Evolutionary conservation across 2,329 filamentous ascomycete species (phyloP).

Genomic region (Calonectria henricotiae): DNA sequence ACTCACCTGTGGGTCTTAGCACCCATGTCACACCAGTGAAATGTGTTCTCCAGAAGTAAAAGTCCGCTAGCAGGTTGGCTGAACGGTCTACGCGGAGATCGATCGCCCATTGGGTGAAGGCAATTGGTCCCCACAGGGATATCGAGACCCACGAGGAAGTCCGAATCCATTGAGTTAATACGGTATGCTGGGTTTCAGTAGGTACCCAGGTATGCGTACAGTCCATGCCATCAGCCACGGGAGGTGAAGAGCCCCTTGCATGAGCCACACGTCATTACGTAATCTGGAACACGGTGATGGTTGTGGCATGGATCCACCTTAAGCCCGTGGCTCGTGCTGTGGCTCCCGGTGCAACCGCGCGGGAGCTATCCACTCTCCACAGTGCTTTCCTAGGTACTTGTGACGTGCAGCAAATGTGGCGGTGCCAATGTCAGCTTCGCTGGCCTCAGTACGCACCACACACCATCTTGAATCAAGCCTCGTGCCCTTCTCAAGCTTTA

Average conservation of each 20-base stretch:
- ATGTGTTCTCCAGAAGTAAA: too few relatives aligned
- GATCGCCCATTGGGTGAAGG: too few relatives aligned
- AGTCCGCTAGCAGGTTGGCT: too few relatives aligned
- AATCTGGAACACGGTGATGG: constrained; percentile 11
- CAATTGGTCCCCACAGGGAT: too few relatives aligned
- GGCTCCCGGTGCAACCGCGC: constrained; percentile 12
- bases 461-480: constrained; percentile 36
- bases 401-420: constrained; percentile 46
- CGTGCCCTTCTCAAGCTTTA: constrained; percentile 43
- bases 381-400: not conserved
- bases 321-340: constrained; percentile 26
- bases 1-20: too few relatives aligned
- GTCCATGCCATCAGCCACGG: not conserved
- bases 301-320: constrained; percentile 12
- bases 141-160: too few relatives aligned
- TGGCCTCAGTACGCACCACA: constrained; percentile 48
- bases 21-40: too few relatives aligned
- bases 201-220: not conserved
- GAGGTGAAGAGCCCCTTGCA: constrained; percentile 5
- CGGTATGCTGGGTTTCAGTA: not conserved
- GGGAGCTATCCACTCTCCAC: constrained; percentile 22
- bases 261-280: constrained; percentile 28
- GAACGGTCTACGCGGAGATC: too few relatives aligned
- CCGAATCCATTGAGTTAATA: too few relatives aligned
- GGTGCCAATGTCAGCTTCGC: constrained; percentile 52